Percentiles rank a stretch among this genome's conserved stretches.
Conservation (phyloP, 176 grass and related monocot genomes). For the Zizania latifolia region DNA sequence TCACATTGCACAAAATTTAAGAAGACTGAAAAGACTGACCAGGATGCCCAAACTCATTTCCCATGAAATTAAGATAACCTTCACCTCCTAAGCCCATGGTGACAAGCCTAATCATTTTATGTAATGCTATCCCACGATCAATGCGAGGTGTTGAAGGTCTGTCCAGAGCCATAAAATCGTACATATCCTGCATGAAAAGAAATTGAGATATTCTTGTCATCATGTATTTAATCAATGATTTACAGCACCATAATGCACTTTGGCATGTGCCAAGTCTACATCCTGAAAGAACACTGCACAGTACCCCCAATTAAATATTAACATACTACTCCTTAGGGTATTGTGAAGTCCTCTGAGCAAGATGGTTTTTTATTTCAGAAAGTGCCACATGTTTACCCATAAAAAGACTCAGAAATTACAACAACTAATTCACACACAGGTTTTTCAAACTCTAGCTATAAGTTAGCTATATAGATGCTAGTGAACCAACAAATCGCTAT, state of each 20-base stretch:
- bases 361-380: not conserved
- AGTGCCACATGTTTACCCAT: not conserved
- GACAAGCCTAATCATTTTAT: slow-evolving; percentile 98
- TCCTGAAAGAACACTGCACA: not conserved
- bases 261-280: not conserved
- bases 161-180: slow-evolving; percentile 90
- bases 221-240: slow-evolving; percentile 7
- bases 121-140: slow-evolving; percentile 96
- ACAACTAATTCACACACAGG: not conserved
- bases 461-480: slow-evolving; percentile 2
- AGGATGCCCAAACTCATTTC: slow-evolving; percentile 99
- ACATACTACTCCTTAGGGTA: not conserved
- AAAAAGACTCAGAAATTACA: not conserved
- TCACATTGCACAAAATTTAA: slow-evolving; percentile 12
- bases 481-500: not conserved
- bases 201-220: slow-evolving; percentile 6
- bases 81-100: slow-evolving; percentile 96
- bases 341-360: too few relatives aligned
- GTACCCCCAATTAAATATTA: not conserved
- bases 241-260: not conserved
- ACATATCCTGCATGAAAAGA: slow-evolving; percentile 71
- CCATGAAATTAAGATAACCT: slow-evolving; percentile 99
- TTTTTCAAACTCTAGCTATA: not conserved
- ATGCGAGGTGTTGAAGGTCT: slow-evolving; percentile 84
- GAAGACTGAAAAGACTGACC: slow-evolving; percentile 74